Conservation (phyloP, 2,329 filamentous ascomycete genomes). For the Pseudopyrenochaeta lycopersici region DNA sequence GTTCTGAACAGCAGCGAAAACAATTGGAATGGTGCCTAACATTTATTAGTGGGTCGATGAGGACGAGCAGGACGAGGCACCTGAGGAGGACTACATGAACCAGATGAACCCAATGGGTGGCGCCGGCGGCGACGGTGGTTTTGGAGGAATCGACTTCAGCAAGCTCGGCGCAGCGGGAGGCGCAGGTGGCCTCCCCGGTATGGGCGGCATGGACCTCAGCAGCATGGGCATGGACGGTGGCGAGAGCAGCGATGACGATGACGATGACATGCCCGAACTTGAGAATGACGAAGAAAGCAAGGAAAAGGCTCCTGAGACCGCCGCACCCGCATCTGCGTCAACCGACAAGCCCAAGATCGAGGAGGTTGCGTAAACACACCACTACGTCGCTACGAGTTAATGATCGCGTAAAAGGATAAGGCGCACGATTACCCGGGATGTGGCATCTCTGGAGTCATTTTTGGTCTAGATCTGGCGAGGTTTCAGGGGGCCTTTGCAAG, state of each 20-base stretch:
- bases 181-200: slow-evolving; percentile 52
- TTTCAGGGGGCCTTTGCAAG: neutral
- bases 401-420: slow-evolving; percentile 10
- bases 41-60: slow-evolving; percentile 83
- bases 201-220: slow-evolving; percentile 40
- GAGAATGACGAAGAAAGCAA: slow-evolving; percentile 46
- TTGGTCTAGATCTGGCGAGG: neutral
- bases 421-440: slow-evolving; percentile 13
- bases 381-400: slow-evolving; percentile 19
- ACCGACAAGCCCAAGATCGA: slow-evolving; percentile 56
- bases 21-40: slow-evolving; percentile 27
- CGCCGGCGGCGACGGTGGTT: slow-evolving; percentile 69
- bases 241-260: slow-evolving; percentile 65
- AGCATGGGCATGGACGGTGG: slow-evolving; percentile 46
- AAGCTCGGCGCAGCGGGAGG: slow-evolving; percentile 72
- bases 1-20: slow-evolving; percentile 22
- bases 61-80: slow-evolving; percentile 93
- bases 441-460: slow-evolving; percentile 8
- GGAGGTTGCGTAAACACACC: slow-evolving; percentile 49
- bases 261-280: slow-evolving; percentile 80
- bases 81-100: slow-evolving; percentile 73
- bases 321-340: slow-evolving; percentile 18
- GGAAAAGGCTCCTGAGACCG: slow-evolving; percentile 35
- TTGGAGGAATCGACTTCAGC: slow-evolving; percentile 91
- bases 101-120: slow-evolving; percentile 63